These are phyloP conservation scores for Cyberlindnera petersonii DNA, from an alignment of 805 yeast species.

Conservation along the genomic window DNA sequence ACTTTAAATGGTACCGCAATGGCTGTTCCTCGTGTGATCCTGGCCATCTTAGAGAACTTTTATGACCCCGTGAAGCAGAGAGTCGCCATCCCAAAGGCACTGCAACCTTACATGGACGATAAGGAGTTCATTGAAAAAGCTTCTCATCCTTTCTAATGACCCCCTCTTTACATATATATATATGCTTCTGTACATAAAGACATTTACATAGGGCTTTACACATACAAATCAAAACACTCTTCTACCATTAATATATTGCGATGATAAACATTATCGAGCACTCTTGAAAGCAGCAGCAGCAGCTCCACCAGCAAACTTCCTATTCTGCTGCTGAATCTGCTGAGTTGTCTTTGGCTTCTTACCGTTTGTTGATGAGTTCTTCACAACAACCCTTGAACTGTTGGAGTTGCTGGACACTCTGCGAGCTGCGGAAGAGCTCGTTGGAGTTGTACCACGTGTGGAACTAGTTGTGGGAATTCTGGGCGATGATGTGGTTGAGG, in stretches of 20 bases:
- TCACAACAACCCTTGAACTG: constrained; percentile 6
- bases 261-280: constrained; percentile 5
- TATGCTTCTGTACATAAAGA: no score
- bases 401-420: background rate
- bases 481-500: constrained; percentile 8
- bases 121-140: constrained; percentile 25
- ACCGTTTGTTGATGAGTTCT: constrained; percentile 10
- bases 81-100: constrained; percentile 62
- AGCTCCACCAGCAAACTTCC: constrained; percentile 32
- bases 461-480: background rate
- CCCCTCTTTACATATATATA: background rate
- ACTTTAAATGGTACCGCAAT: constrained; percentile 94
- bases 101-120: constrained; percentile 71
- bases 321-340: constrained; percentile 22
- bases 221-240: no score
- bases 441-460: constrained; percentile 3
- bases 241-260: no score
- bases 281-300: constrained; percentile 33
- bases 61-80: constrained; percentile 56
- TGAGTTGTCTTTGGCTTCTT: constrained; percentile 14
- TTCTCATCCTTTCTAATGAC: background rate
- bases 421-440: background rate
- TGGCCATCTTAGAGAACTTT: constrained; percentile 85
- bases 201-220: no score
- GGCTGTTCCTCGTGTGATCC: constrained; percentile 88